A percentile compares a stretch with the other conserved stretches of the same genome.
Conservation (phyloP, 2,329 filamentous ascomycete genomes). For the Penicillium thymicola region DNA sequence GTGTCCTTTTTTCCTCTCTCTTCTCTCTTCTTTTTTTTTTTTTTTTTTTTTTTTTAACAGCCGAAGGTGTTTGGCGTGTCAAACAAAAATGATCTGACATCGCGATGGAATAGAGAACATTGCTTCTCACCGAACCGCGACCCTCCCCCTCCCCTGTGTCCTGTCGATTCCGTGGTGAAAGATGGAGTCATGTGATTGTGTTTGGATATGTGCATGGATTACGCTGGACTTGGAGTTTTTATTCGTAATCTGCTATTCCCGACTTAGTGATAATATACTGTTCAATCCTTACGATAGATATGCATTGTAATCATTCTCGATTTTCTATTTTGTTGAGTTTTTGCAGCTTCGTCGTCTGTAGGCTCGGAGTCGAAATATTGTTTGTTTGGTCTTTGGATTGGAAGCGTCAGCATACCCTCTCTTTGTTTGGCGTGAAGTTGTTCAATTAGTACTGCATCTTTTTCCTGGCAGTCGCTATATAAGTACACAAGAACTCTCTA, state of each 20-base stretch:
- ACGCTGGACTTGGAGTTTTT: constrained; percentile 19
- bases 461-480: no score
- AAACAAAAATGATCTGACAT: constrained; percentile 17
- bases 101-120: neutral
- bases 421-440: no score
- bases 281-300: neutral
- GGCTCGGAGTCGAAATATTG: no score
- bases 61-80: constrained; percentile 19
- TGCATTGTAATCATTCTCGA: neutral
- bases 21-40: neutral
- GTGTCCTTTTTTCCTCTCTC: constrained; percentile 8
- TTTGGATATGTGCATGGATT: constrained; percentile 22
- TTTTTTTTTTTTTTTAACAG: neutral
- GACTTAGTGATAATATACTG: constrained; percentile 25
- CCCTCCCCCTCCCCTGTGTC: neutral
- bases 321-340: neutral
- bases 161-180: neutral
- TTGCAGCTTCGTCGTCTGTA: neutral
- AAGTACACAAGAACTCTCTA: no score
- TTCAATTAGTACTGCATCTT: no score
- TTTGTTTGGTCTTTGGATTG: no score
- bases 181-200: constrained; percentile 9
- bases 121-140: neutral
- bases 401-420: no score
- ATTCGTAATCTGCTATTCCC: constrained; percentile 12